These are phyloP conservation scores for Saturnispora halmiae DNA, from an alignment of 805 yeast genomes.

Conservation along the genomic window DNA sequence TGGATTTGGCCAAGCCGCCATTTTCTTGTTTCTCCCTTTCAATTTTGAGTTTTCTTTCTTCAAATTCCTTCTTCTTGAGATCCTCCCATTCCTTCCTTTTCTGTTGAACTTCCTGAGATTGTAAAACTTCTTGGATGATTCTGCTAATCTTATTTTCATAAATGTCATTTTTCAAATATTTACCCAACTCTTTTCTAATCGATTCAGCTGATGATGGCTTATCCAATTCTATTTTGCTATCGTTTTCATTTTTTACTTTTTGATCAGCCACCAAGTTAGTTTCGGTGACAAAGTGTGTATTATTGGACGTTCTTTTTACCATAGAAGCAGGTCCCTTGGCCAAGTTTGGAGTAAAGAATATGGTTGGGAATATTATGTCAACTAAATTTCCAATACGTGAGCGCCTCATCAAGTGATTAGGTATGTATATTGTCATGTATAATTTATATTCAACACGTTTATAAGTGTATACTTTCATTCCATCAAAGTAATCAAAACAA, in stretches of 20 bases:
- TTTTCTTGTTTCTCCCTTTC: slow-evolving; percentile 17
- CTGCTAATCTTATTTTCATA: slow-evolving; percentile 68
- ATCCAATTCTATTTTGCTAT: no score
- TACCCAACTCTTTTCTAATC: slow-evolving; percentile 55
- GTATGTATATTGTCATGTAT: slow-evolving; percentile 51
- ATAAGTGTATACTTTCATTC: slow-evolving; percentile 32
- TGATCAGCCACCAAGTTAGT: no score
- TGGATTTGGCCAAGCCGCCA: slow-evolving; percentile 22
- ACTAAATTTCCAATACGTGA: slow-evolving; percentile 24
- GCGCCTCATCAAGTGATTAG: slow-evolving; percentile 31
- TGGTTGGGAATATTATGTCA: slow-evolving; percentile 3
- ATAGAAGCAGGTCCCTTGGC: neutral
- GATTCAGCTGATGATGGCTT: slow-evolving; percentile 50
- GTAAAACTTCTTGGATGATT: slow-evolving; percentile 49
- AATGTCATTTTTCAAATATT: slow-evolving; percentile 58
- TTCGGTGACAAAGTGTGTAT: no score
- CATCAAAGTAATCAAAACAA: slow-evolving; percentile 56
- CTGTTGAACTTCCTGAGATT: slow-evolving; percentile 31
- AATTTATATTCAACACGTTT: slow-evolving; percentile 33
- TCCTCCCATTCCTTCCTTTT: slow-evolving; percentile 16
- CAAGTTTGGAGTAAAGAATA: neutral
- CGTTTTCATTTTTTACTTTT: no score
- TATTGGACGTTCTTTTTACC: no score
- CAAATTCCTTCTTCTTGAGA: slow-evolving; percentile 9
- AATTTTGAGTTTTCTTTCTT: slow-evolving; percentile 11